Conservation (phyloP, 2,329 filamentous ascomycete species). For the Aspergillus clavatus region DNA sequence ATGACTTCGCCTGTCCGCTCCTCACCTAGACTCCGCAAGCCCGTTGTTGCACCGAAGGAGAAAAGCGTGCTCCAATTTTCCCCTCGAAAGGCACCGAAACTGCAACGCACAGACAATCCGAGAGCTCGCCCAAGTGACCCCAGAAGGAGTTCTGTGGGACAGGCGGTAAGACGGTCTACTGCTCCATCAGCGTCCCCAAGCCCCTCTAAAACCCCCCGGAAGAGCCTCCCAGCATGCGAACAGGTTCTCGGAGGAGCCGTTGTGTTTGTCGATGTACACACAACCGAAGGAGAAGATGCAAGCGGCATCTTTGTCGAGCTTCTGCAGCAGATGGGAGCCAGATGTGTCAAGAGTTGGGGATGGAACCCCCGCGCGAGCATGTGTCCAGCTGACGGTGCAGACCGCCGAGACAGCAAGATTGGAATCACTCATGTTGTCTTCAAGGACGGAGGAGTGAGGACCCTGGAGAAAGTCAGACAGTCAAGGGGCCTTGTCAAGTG, state of each 20-base stretch:
- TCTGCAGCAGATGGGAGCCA: slow-evolving; percentile 74
- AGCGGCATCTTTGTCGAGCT: slow-evolving; percentile 77
- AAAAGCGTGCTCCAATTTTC: slow-evolving; percentile 21
- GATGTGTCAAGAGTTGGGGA: slow-evolving; percentile 69
- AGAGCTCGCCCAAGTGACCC: slow-evolving; percentile 14
- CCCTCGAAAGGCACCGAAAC: slow-evolving; percentile 23
- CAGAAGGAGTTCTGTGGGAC: slow-evolving; percentile 10
- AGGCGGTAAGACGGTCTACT: slow-evolving; percentile 5
- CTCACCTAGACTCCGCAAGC: slow-evolving; percentile 26
- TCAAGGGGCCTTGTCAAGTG: slow-evolving; percentile 72
- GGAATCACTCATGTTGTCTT: slow-evolving; percentile 85
- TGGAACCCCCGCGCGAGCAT: slow-evolving; percentile 60
- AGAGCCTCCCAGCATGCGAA: slow-evolving; percentile 19
- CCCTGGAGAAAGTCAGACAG: slow-evolving; percentile 72
- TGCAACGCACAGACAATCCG: slow-evolving; percentile 16
- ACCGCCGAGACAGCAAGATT: slow-evolving; percentile 47
- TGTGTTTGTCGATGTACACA: slow-evolving; percentile 79
- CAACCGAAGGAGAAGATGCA: slow-evolving; percentile 73
- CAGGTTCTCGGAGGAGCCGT: slow-evolving; percentile 63
- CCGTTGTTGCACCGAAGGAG: slow-evolving; percentile 18
- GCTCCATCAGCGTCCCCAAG: slow-evolving; percentile 19
- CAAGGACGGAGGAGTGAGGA: slow-evolving; percentile 78
- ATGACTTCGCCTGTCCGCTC: slow-evolving; percentile 38
- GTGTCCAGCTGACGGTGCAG: slow-evolving; percentile 30
- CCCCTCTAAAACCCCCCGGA: slow-evolving; percentile 27